Base-by-base conservation (phyloP, 345 rosid species). In the Salix caprea region DNA sequence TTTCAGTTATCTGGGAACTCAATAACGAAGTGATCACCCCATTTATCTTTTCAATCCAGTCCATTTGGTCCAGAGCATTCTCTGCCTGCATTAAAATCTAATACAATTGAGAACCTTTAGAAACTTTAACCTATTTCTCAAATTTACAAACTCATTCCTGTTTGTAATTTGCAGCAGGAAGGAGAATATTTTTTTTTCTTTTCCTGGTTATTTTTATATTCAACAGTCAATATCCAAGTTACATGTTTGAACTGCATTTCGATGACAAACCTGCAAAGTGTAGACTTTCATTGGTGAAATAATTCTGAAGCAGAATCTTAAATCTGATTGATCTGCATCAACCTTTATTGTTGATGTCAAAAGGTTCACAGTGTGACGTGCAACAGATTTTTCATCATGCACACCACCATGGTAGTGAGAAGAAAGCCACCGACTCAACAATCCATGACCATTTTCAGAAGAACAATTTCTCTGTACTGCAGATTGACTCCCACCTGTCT, bases 361-460 rank as follows among this genome's bases (percentile, higher is more conserved):
- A 70, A 92, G 86, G 75, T 92, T 92, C 58, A 92, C 89, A 16
- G 94, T 88, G 78, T 88, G 92, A 37, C 89, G 93, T 68, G 94
- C 94, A 79, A 83, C 89, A 9, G 92, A 78, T 83, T 92, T 92
- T 76, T 92, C 97, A 78, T 92, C 94, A 74, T 87, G 89, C 28
- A 83, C 90, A 34, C 86, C 85, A 32, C 94, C 92, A n/a, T 90
- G 92, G 76, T 87, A 84, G 80, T 92, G 93, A 77, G 94, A 87
- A 86, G 97, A 90, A 74, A 92, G 88, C 97, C 91, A 92, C 68
- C 92, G 87, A 74, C 94, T 89, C 75, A 92, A 86, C 81, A 92
- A 80, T 23, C 94, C 91, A 14, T 84, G 87, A 64, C 88, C 77
- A 84, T 78, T 80, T 79, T 90, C 97, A 48, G 89, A 75, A 69